Evolutionary conservation across 2,329 filamentous ascomycete genomes (phyloP).

Genomic region (Cladosporium velox): DNA sequence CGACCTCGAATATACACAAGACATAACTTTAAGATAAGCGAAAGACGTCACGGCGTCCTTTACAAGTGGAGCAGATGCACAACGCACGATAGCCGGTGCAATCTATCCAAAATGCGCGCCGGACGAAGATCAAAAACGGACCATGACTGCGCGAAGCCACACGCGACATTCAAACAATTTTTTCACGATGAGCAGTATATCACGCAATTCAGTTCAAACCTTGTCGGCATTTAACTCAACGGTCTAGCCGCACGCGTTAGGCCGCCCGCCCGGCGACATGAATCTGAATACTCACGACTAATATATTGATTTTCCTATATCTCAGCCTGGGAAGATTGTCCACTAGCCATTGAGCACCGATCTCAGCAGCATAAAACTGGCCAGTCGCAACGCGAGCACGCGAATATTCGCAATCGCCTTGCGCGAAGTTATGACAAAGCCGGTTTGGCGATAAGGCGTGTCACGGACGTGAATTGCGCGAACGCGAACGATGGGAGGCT

Average conservation of each 20-base stretch:
- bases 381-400: neutral
- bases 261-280: neutral
- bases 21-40: neutral
- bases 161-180: neutral
- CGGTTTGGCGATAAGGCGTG: neutral
- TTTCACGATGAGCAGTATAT: neutral
- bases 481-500: neutral
- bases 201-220: neutral
- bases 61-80: neutral
- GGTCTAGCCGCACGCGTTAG: conserved; percentile 2
- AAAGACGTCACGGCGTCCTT: neutral
- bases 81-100: neutral
- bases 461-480: neutral
- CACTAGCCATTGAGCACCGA: neutral
- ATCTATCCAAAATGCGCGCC: neutral
- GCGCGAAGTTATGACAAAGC: conserved; percentile 3
- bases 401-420: neutral
- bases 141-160: neutral
- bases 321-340: neutral
- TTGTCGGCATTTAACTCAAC: conserved; percentile 3
- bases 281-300: neutral
- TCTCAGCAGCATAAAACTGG: neutral
- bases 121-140: neutral
- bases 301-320: conserved; percentile 6
- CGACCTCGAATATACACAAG: neutral